Conservation (phyloP, 306 rosid genomes). For the Pterocarpus macrocarpus region DNA sequence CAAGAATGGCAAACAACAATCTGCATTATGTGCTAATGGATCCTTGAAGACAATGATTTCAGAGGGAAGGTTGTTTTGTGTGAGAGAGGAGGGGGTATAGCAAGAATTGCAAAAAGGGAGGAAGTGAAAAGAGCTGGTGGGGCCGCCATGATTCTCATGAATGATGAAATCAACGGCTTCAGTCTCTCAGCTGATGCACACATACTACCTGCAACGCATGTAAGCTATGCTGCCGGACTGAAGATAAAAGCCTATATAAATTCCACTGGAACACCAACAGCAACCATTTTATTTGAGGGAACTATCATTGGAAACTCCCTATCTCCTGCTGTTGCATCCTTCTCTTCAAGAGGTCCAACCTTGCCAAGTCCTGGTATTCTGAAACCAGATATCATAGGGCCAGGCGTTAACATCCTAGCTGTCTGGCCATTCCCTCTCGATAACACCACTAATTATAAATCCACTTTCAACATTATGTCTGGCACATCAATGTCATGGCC, state of each 20-base stretch:
- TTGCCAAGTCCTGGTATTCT: constrained; percentile 74
- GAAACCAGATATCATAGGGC: constrained; percentile 81
- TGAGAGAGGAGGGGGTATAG: constrained; percentile 70
- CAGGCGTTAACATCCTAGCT: constrained; percentile 72
- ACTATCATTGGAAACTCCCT: constrained; percentile 60
- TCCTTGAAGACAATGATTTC: constrained; percentile 55
- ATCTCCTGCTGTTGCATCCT: constrained; percentile 65
- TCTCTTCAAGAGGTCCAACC: constrained; percentile 85
- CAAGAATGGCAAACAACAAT: constrained; percentile 53
- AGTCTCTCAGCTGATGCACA: constrained; percentile 67
- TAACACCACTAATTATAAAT: constrained; percentile 53
- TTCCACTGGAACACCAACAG: constrained; percentile 64
- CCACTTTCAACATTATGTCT: constrained; percentile 68
- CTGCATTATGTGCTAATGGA: constrained; percentile 62
- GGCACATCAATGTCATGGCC: constrained; percentile 91
- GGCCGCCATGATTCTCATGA: constrained; percentile 71
- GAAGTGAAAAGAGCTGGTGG: constrained; percentile 77
- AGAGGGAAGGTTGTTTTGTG: constrained; percentile 70
- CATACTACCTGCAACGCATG: constrained; percentile 72
- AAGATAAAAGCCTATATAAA: constrained; percentile 68
- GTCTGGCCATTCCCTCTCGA: constrained; percentile 72
- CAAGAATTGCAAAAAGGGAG: constrained; percentile 64
- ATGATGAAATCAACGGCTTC: constrained; percentile 57
- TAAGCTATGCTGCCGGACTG: constrained; percentile 65
- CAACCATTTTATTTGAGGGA: constrained; percentile 71